phyloP scores from a whole-genome alignment of 257 asterid species.

The Nicotiana otophora region DNA sequence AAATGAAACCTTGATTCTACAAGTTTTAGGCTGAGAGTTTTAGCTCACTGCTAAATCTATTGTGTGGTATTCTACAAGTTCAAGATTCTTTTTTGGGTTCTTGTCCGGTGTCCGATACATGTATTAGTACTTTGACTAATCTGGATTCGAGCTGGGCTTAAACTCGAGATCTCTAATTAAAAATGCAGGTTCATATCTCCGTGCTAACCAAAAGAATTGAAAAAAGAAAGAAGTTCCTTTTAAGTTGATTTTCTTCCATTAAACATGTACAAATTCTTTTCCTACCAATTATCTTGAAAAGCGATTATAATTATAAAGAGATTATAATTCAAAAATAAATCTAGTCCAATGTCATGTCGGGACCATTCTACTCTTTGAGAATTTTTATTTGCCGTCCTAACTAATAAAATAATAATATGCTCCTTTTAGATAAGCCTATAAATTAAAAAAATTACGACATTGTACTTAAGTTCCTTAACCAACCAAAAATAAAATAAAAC shows the following conservation, averaged over 20 bases:
- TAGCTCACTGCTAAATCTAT: too few species aligned
- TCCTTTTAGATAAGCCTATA: neutral
- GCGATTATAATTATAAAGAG: neutral
- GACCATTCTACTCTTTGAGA: neutral
- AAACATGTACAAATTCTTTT: neutral
- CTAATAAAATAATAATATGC: neutral
- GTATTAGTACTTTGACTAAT: too few species aligned
- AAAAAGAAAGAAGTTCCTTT: too few species aligned
- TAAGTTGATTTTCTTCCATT: neutral
- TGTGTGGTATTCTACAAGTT: too few species aligned
- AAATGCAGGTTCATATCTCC: too few species aligned
- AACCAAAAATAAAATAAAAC: neutral
- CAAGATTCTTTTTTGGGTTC: too few species aligned
- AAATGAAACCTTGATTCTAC: too few species aligned
- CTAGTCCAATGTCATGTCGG: neutral
- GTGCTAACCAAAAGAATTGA: too few species aligned
- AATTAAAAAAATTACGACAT: neutral
- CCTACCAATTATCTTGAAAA: neutral
- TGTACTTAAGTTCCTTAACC: neutral
- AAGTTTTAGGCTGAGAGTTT: too few species aligned
- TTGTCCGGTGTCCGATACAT: too few species aligned
- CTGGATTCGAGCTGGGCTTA: too few species aligned
- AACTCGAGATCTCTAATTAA: too few species aligned
- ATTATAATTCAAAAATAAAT: neutral
- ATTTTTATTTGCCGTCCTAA: constrained; percentile 7